Evolutionary conservation across 1,284 basidiomycete species (phyloP), one percentile per base, ranked within the genome.

Genomic region (Apiotrichum gamsii): DNA sequence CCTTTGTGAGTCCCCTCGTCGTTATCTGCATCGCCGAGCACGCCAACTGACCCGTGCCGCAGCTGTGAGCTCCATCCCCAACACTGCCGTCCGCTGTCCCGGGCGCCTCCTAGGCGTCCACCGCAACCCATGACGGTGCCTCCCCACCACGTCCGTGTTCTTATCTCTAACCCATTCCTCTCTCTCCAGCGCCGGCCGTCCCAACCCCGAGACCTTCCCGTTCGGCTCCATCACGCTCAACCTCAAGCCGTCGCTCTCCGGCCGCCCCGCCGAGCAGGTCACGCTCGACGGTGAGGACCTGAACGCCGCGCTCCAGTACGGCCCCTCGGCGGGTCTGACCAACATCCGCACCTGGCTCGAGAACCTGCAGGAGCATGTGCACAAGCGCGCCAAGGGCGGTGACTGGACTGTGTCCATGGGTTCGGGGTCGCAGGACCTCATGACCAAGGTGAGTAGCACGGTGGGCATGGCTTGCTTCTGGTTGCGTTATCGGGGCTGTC

Each of bases 171-270:
- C n/a, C n/a, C n/a, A n/a, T n/a, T n/a, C n/a, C n/a, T n/a, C n/a
- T n/a, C n/a, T n/a, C 40, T 21, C n/a, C 43, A 67, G 66, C 19
- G 77, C 78, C 10, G 78, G 78, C 29, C 76, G 76, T 72, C 94
- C 94, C 21, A 94, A 94, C 65, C 80, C 84, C n/a, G 74, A 77
- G 4, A 87, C 88, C 15, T 97, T 96, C 74, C 93, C 93, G 1
- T 85, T 97, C 69, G 82, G 82, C 8, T 81, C 82, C 2, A 72
- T 95, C 56, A 80, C 77, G 24, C 62, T 78, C 49, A 72, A 72
- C 51, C 63, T 79, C 54, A 76, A 76, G 61, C 67, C 75, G 15
- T 66, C 69, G 10, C 58, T 71, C 18, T 65, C 55, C 39, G 78
- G 87, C 61, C 38, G 45, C 6, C 79, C 76, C 9, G 72, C 69